Evolutionary conservation across 164 flowering plant genomes (phyloP).

Genomic region (Magnolia sinica): DNA sequence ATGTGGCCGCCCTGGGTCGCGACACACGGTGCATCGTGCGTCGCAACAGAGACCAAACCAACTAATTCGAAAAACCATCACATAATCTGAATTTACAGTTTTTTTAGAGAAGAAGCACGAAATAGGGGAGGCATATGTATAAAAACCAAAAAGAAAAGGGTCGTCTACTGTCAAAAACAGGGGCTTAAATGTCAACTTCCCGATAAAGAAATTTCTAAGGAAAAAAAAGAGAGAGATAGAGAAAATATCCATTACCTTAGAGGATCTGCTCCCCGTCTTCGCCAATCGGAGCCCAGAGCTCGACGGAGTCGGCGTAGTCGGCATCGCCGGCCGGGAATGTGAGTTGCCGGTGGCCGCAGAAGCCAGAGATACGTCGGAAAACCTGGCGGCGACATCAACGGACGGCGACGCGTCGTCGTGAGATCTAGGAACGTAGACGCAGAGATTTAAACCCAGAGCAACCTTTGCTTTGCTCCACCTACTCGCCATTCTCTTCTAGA

Average conservation of each 20-base stretch:
- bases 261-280: conserved; percentile 53
- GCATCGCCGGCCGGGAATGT: conserved; percentile 1
- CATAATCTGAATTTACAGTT: too few species aligned
- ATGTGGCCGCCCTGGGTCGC: too few species aligned
- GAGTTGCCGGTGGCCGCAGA: conserved; percentile 35
- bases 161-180: not conserved
- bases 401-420: conserved; percentile 30
- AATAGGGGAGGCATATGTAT: too few species aligned
- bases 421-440: conserved; percentile 55
- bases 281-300: conserved; percentile 51
- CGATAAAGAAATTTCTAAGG: not conserved
- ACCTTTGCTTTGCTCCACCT: conserved; percentile 81
- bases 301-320: conserved; percentile 27
- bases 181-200: not conserved
- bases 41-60: too few species aligned
- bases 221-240: not conserved
- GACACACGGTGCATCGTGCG: too few species aligned
- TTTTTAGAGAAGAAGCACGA: too few species aligned
- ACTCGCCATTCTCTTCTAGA: conserved; percentile 51
- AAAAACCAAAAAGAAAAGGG: not conserved
- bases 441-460: conserved; percentile 58
- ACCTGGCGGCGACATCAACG: conserved; percentile 14
- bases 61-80: too few species aligned
- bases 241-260: conserved; percentile 43
- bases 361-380: conserved; percentile 34